Evolutionary conservation across 371 early-diverging fungal genomes (phyloP).

Genomic region (Mortierella sp.): DNA sequence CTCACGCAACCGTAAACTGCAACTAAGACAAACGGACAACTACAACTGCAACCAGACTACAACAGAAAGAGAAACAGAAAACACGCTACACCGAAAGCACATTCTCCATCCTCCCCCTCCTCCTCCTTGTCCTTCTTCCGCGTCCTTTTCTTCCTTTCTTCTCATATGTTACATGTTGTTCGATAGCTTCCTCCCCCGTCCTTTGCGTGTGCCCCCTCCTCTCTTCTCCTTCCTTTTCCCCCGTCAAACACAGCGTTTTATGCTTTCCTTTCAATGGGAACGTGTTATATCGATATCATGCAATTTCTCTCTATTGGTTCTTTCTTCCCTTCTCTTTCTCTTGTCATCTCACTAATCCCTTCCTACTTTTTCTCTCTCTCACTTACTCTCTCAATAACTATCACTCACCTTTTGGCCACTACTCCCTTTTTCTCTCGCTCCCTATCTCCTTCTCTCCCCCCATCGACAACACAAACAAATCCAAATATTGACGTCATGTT

Average conservation of each 20-base stretch:
- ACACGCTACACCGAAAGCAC: not conserved
- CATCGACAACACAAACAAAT: not conserved
- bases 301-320: not conserved
- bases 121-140: not conserved
- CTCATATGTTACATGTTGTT: not conserved
- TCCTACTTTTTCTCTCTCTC: not conserved
- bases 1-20: not conserved
- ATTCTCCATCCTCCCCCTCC: not conserved
- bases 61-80: not conserved
- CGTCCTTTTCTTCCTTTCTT: not conserved
- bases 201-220: not conserved
- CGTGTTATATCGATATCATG: not conserved
- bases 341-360: not conserved
- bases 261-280: not conserved
- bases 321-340: not conserved
- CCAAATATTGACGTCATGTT: conserved; percentile 8
- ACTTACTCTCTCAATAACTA: not conserved
- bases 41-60: not conserved
- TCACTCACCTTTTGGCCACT: not conserved
- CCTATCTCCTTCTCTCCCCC: too few relatives aligned
- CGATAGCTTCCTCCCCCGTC: not conserved
- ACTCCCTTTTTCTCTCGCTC: not conserved
- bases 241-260: not conserved
- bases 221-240: not conserved
- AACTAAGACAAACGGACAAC: not conserved